Evolutionary conservation across 208 protist species (phyloP), one percentile per base, ranked within the genome.

Genomic region (Kentomonas sorsogonicus): DNA sequence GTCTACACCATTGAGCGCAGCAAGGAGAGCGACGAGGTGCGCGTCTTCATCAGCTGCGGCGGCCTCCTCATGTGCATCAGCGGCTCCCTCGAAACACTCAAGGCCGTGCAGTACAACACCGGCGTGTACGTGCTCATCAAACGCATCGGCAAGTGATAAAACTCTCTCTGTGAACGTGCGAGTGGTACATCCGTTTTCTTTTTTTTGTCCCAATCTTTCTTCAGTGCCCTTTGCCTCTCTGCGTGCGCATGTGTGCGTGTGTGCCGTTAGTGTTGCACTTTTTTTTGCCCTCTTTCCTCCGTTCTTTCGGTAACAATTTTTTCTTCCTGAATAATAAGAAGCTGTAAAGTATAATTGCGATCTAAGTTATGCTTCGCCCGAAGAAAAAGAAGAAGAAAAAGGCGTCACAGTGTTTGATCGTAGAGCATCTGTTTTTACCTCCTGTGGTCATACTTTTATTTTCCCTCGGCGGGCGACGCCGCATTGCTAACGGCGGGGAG

Each of bases 11-110:
- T 88, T 64, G 77, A 96, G 40, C 84, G 96, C 43, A 84, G 97
- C 50, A 79, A 96, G 45, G 81, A 76, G 25, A 90, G 77, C 26
- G 59, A 86, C 20, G 78, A 93, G 44, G 82, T 94, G 26, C 84
- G 84, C 36, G 87, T 98, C 30, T 96, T 96, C 66, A 96, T 97
- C 63, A 97, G 91, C 48, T 99, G 97, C 60, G 98, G 98, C 48
- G 98, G 98, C 26, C 75, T 99, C 26, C 82, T 99, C 30, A 98
- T 97, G 63, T 78, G 90, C 44, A 79, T 99, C 30, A 82, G 86
- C 39, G 97, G 97, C 20, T 91, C 82, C 57, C 85, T 83, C 15
- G 73, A 95, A 50, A 88, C 83, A 46, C 67, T 95, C 53, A 74
- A 81, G 18, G 89, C 93, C 58, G 78, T 95, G 52, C 85, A 93